These are phyloP conservation scores for Purpureocillium lavendulum DNA, from an alignment of 2,329 filamentous ascomycete genomes.

Conservation along the genomic window DNA sequence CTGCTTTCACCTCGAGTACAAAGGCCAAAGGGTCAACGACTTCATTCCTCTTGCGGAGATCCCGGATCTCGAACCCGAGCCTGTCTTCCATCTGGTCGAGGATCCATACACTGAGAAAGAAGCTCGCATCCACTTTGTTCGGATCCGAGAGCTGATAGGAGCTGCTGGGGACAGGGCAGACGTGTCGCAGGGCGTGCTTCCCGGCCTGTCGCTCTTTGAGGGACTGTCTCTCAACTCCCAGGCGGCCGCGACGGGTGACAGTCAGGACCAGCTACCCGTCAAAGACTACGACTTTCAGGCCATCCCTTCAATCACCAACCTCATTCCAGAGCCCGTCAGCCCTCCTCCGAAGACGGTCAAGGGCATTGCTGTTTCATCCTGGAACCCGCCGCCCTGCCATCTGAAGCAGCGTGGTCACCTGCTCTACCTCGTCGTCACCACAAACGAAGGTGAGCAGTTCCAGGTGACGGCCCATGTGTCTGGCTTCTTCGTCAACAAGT, in stretches of 20 bases:
- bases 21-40: conserved; percentile 86
- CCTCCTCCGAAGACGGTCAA: conserved; percentile 85
- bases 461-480: conserved; percentile 91
- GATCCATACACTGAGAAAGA: conserved; percentile 99
- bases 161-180: conserved; percentile 85
- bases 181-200: conserved; percentile 73
- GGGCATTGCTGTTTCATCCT: conserved; percentile 76
- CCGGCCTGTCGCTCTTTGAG: conserved; percentile 83
- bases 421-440: conserved; percentile 81
- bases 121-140: conserved; percentile 85
- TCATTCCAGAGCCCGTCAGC: conserved; percentile 61
- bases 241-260: conserved; percentile 14
- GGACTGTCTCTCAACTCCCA: conserved; percentile 51
- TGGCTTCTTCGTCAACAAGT: conserved; percentile 96
- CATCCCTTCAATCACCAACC: conserved; percentile 56
- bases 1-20: conserved; percentile 94
- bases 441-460: conserved; percentile 88
- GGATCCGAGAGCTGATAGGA: conserved; percentile 86
- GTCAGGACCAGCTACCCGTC: conserved; percentile 32
- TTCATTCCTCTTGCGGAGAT: conserved; percentile 90
- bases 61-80: conserved; percentile 64
- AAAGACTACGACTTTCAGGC: conserved; percentile 71
- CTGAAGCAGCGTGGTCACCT: conserved; percentile 87
- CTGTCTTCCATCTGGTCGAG: conserved; percentile 75
- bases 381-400: conserved; percentile 93